Evolutionary conservation across 2,329 filamentous ascomycete genomes (phyloP).

Genomic region (Aaosphaeria pasadenensis): DNA sequence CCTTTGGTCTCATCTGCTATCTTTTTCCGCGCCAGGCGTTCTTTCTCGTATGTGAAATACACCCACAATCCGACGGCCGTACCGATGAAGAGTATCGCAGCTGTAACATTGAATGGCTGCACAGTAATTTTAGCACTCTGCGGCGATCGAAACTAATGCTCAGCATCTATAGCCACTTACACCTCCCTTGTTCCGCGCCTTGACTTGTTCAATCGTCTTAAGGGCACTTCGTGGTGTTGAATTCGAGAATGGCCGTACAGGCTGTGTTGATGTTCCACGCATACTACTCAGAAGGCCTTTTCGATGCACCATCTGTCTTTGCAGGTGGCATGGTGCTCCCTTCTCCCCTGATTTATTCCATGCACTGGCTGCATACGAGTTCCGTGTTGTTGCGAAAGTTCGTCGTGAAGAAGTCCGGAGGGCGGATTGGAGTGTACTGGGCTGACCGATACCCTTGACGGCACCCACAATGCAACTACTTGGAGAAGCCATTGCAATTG

Average conservation of each 20-base stretch:
- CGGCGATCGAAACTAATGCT: conserved; percentile 4
- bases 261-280: conserved; percentile 10
- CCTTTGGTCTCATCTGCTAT: conserved; percentile 92
- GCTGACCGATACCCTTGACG: conserved; percentile 9
- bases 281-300: not conserved
- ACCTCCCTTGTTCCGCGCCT: conserved; percentile 32
- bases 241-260: conserved; percentile 19
- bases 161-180: conserved; percentile 14
- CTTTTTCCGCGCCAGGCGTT: conserved; percentile 81
- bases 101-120: conserved; percentile 90
- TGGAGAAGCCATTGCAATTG: no score
- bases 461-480: conserved; percentile 20
- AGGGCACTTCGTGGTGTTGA: conserved; percentile 24
- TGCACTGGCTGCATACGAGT: conserved; percentile 10
- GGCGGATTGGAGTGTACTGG: conserved; percentile 8
- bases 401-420: conserved; percentile 16
- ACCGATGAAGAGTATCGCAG: conserved; percentile 78
- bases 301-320: not conserved
- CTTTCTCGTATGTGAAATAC: conserved; percentile 94
- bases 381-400: conserved; percentile 20
- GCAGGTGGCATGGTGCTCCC: not conserved
- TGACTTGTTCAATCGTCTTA: conserved; percentile 36
- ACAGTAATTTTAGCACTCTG: not conserved
- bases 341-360: conserved; percentile 11
- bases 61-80: conserved; percentile 75